These are phyloP conservation scores for Dactylorhiza incarnata DNA, from an alignment of 106 monocot species.

Conservation along the genomic window DNA sequence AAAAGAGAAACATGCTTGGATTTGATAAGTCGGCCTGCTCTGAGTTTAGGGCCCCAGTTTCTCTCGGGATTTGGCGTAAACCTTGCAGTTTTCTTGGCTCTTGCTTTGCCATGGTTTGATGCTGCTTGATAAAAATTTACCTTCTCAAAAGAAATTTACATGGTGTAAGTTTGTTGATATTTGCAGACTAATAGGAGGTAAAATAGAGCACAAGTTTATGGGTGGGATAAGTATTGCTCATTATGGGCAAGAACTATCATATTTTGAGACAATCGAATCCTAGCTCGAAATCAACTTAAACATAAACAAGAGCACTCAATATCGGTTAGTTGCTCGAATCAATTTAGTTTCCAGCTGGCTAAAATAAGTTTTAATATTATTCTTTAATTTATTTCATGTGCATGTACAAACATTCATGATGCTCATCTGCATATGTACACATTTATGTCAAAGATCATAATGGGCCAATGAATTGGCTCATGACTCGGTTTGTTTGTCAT, in stretches of 20 bases:
- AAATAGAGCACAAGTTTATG: not conserved
- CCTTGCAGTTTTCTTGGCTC: constrained; percentile 69
- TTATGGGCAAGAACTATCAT: not conserved
- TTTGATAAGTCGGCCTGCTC: constrained; percentile 72
- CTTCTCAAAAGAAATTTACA: constrained; percentile 17
- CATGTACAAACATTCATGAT: no score
- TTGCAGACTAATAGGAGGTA: not conserved
- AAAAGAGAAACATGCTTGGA: constrained; percentile 74
- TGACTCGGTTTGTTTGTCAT: no score
- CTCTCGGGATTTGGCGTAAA: constrained; percentile 84
- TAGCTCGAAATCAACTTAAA: not conserved
- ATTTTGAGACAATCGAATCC: not conserved
- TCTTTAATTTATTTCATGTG: no score
- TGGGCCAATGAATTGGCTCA: no score
- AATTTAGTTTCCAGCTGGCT: no score
- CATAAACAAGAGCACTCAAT: no score
- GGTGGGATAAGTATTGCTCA: not conserved
- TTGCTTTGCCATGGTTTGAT: constrained; percentile 71
- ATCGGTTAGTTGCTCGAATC: no score
- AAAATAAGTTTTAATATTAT: no score
- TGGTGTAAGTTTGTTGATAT: not conserved
- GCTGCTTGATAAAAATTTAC: constrained; percentile 68
- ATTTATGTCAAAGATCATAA: no score
- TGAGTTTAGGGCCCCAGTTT: constrained; percentile 83
- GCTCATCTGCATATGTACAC: no score